Percentiles rank a stretch among this genome's conserved stretches.
Conservation (phyloP, 2,329 filamentous ascomycete genomes). For the Aspergillus sclerotialis region DNA sequence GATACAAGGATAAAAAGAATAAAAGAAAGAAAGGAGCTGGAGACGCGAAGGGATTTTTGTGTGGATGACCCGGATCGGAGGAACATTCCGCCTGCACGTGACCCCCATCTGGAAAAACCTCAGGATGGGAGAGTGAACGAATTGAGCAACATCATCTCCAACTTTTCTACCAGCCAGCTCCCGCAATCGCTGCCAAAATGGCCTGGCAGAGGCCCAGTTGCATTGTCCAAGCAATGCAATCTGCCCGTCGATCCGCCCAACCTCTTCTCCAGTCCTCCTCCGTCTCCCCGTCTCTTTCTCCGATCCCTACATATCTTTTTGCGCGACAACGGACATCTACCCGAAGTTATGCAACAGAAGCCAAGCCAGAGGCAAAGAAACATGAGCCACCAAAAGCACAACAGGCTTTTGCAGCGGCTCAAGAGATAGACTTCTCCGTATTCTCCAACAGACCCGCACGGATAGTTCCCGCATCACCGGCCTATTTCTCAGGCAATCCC, state of each 20-base stretch:
- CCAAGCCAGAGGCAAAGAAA: slow-evolving; percentile 1
- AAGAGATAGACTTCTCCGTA: slow-evolving; percentile 26
- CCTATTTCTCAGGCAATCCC: slow-evolving; percentile 89
- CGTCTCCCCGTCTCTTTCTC: slow-evolving; percentile 9
- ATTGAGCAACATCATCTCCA: too few species aligned
- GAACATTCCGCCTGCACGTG: slow-evolving; percentile 21
- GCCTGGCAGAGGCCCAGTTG: slow-evolving; percentile 30
- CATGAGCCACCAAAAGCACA: slow-evolving; percentile 1
- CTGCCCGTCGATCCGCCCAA: slow-evolving; percentile 21
- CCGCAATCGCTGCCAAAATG: slow-evolving; percentile 28
- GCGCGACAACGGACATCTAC: slow-evolving; percentile 11
- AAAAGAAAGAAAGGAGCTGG: slow-evolving; percentile 13
- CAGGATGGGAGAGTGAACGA: slow-evolving; percentile 11
- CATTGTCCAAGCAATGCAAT: slow-evolving; percentile 28
- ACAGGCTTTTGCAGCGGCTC: slow-evolving; percentile 15
- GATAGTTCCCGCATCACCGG: slow-evolving; percentile 73
- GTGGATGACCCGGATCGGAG: slow-evolving; percentile 20
- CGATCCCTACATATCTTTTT: slow-evolving; percentile 7
- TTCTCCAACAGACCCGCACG: slow-evolving; percentile 51
- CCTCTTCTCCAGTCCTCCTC: slow-evolving; percentile 37
- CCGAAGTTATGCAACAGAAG: slow-evolving; percentile 24
- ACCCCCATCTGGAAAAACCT: slow-evolving; percentile 16
- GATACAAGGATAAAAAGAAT: slow-evolving; percentile 9
- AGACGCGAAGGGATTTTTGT: slow-evolving; percentile 19
- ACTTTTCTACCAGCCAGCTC: too few species aligned